A percentile compares a stretch with the other conserved stretches of the same genome.
These are phyloP conservation scores for Liriodendron chinense DNA, from an alignment of 164 flowering plant genomes.

Conservation along the genomic window DNA sequence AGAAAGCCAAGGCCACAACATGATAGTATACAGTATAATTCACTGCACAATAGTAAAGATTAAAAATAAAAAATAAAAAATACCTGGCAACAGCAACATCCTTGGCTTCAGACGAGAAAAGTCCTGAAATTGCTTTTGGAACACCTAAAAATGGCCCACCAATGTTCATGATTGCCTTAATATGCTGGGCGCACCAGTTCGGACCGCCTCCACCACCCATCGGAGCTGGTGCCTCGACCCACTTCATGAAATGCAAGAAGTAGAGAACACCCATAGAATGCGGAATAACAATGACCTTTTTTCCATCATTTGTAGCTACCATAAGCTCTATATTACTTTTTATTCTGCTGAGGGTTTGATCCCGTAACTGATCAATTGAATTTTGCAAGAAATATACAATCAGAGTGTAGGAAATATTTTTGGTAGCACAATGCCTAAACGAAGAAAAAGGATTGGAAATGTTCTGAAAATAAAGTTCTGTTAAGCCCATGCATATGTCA, in stretches of 20 bases:
- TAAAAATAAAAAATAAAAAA: no score
- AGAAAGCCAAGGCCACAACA: no score
- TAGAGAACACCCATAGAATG: slow-evolving; percentile 73
- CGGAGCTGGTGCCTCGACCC: slow-evolving; percentile 72
- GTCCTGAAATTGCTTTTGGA: slow-evolving; percentile 90
- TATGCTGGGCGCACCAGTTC: slow-evolving; percentile 60
- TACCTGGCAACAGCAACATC: slow-evolving; percentile 97
- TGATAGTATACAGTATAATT: not conserved
- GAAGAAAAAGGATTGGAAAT: not conserved
- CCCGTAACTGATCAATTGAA: slow-evolving; percentile 41
- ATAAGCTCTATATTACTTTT: slow-evolving; percentile 66
- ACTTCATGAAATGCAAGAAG: slow-evolving; percentile 66
- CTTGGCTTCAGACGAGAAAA: slow-evolving; percentile 92
- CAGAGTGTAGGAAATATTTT: not conserved
- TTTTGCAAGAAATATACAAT: slow-evolving; percentile 1
- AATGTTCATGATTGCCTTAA: slow-evolving; percentile 63
- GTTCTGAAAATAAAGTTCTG: not conserved
- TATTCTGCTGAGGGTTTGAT: slow-evolving; percentile 54
- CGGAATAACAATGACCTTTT: slow-evolving; percentile 60
- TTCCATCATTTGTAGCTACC: slow-evolving; percentile 55
- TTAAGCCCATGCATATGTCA: not conserved
- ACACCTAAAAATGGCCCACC: slow-evolving; percentile 97
- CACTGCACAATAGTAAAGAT: not conserved
- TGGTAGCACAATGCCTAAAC: not conserved
- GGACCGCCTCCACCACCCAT: slow-evolving; percentile 74